A percentile compares a stretch with the other conserved stretches of the same genome.
Evolutionary conservation across 2,329 filamentous ascomycete genomes (phyloP).

Genomic region (Aspergillus oerlinghausenensis): DNA sequence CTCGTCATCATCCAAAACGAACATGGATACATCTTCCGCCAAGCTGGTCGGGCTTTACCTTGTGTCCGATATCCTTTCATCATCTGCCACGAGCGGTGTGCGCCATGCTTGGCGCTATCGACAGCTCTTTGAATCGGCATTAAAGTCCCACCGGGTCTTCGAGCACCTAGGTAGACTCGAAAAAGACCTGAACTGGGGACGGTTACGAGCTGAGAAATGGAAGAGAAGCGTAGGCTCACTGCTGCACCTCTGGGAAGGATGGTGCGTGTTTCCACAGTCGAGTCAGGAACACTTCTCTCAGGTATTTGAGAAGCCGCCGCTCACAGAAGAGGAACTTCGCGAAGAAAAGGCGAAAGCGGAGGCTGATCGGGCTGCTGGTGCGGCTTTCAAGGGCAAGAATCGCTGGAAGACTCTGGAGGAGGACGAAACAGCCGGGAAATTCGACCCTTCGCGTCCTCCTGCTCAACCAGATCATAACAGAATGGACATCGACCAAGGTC

Average conservation of each 20-base stretch:
- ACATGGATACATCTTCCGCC: constrained; percentile 63
- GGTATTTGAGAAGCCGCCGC: constrained; percentile 67
- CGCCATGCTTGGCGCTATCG: constrained; percentile 84
- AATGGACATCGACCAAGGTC: constrained; percentile 29
- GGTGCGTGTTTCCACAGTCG: constrained; percentile 65
- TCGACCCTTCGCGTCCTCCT: constrained; percentile 23
- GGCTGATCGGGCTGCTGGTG: constrained; percentile 32
- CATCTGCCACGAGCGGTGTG: constrained; percentile 69
- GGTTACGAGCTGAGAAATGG: constrained; percentile 79
- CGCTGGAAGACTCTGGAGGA: constrained; percentile 46
- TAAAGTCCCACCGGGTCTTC: constrained; percentile 67
- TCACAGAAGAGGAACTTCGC: constrained; percentile 43
- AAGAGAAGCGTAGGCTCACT: constrained; percentile 68
- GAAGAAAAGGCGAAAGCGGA: constrained; percentile 43
- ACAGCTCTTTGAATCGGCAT: constrained; percentile 68
- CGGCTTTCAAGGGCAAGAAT: constrained; percentile 40
- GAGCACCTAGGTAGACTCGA: constrained; percentile 70
- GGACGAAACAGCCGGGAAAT: constrained; percentile 29
- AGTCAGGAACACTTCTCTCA: constrained; percentile 67
- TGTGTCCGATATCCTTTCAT: constrained; percentile 73
- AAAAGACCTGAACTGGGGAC: constrained; percentile 70
- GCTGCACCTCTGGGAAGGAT: constrained; percentile 63
- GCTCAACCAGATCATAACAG: constrained; percentile 22
- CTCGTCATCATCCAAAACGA: constrained; percentile 35
- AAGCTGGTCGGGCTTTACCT: constrained; percentile 79